Evolutionary conservation across 345 rosid genomes (phyloP).

Genomic region (Sonneratia alba): DNA sequence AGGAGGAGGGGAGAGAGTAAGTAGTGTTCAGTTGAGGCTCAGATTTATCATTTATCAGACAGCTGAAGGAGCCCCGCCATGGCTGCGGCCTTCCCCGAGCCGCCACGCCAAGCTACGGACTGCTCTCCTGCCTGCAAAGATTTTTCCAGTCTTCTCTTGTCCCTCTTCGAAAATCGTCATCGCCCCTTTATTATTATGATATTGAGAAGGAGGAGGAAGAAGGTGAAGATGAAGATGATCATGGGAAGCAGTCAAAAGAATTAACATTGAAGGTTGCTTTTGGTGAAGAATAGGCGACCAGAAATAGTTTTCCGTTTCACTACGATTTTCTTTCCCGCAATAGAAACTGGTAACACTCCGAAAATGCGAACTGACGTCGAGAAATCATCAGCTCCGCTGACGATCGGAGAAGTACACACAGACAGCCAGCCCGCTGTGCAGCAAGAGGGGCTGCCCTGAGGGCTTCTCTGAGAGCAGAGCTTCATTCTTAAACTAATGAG

Average conservation of each 20-base stretch:
- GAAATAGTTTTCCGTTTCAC: no score
- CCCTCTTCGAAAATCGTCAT: conserved; percentile 3
- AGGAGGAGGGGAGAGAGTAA: no score
- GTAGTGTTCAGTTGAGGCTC: neutral
- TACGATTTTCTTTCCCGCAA: no score
- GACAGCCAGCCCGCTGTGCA: neutral
- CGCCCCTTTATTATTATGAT: conserved; percentile 1
- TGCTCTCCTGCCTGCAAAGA: neutral
- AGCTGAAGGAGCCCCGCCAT: conserved; percentile 11
- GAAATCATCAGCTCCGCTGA: neutral
- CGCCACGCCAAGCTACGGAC: conserved; percentile 13
- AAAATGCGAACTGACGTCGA: neutral
- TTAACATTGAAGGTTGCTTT: no score
- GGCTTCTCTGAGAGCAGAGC: neutral
- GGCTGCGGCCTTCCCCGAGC: neutral
- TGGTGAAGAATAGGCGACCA: no score
- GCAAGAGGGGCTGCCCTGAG: no score
- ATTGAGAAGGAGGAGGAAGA: neutral
- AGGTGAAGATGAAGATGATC: neutral
- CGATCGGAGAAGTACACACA: neutral
- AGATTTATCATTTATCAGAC: conserved; percentile 3
- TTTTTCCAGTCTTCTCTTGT: neutral
- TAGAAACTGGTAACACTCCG: neutral
- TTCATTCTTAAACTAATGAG: neutral
- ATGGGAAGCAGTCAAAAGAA: no score